Percentiles rank a stretch among this genome's conserved stretches.
Evolutionary conservation across 2,329 filamentous ascomycete species (phyloP).

Genomic region (Trichoderma aggressivum): DNA sequence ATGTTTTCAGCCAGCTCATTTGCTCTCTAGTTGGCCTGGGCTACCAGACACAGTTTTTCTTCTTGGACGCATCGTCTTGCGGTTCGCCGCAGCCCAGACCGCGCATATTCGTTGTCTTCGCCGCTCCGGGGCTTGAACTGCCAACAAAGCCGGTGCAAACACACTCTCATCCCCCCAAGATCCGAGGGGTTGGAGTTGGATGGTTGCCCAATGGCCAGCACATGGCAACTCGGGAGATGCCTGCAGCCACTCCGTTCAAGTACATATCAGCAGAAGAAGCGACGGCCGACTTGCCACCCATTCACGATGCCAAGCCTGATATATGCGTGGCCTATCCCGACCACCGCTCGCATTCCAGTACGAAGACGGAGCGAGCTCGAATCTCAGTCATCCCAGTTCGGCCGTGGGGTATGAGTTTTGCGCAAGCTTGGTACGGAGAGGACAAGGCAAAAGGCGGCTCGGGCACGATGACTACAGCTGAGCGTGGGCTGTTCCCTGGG

Average conservation of each 20-base stretch:
- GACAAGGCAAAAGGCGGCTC: conserved; percentile 24
- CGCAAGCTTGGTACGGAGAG: conserved; percentile 41
- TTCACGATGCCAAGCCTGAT: conserved; percentile 59
- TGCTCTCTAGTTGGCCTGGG: conserved; percentile 71
- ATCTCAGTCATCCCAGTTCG: conserved; percentile 57
- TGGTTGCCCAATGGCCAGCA: conserved; percentile 55
- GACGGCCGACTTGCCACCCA: conserved; percentile 56
- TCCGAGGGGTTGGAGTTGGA: conserved; percentile 46
- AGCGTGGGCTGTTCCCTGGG: conserved; percentile 39
- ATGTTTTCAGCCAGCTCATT: conserved; percentile 70
- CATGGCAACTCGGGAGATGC: conserved; percentile 50
- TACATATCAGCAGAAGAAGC: conserved; percentile 53
- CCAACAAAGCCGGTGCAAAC: conserved; percentile 56
- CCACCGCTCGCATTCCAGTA: conserved; percentile 53
- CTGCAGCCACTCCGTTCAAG: conserved; percentile 54
- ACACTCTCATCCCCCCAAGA: conserved; percentile 54
- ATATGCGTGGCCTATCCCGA: conserved; percentile 65
- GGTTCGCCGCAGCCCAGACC: conserved; percentile 64
- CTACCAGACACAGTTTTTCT: conserved; percentile 68
- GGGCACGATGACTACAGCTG: conserved; percentile 37
- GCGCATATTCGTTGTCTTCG: conserved; percentile 68
- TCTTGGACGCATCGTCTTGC: conserved; percentile 66
- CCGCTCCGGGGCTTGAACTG: conserved; percentile 61
- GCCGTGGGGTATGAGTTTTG: conserved; percentile 54
- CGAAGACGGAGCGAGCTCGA: conserved; percentile 40